phyloP scores from a whole-genome alignment of 352 stramenopile genomes.

The Globisporangium splendens region DNA sequence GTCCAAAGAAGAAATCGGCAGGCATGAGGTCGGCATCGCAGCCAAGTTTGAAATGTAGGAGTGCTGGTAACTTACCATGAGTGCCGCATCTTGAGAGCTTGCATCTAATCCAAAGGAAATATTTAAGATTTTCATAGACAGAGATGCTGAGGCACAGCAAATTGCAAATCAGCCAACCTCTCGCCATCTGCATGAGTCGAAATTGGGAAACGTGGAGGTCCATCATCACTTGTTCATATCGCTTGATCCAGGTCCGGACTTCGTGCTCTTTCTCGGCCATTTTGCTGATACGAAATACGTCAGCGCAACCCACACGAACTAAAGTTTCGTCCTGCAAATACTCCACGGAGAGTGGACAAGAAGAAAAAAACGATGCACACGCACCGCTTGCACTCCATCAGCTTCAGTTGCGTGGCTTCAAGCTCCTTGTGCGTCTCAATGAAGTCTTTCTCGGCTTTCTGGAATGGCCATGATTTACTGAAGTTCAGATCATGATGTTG shows the following conservation, averaged over 20 bases:
- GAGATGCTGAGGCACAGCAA: not conserved
- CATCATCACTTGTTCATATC: constrained; percentile 85
- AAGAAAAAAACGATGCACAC: not conserved
- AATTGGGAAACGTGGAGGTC: constrained; percentile 77
- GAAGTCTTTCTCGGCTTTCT: constrained; percentile 78
- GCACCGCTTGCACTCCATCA: constrained; percentile 66
- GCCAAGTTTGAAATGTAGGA: too few relatives aligned
- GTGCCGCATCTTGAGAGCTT: constrained; percentile 56
- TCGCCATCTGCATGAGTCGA: constrained; percentile 52
- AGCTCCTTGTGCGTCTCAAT: constrained; percentile 59
- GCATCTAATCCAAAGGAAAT: constrained; percentile 30
- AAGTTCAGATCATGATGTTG: not conserved
- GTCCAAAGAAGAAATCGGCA: too few relatives aligned
- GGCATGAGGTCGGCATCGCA: too few relatives aligned
- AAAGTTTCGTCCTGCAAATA: too few relatives aligned
- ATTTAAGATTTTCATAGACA: not conserved
- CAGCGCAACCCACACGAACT: too few relatives aligned
- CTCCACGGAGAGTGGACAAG: too few relatives aligned
- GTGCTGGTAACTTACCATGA: constrained; percentile 31
- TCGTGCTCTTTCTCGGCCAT: constrained; percentile 48
- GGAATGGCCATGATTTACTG: not conserved
- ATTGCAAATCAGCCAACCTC: constrained; percentile 28
- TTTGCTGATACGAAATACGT: constrained; percentile 20
- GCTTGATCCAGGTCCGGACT: constrained; percentile 67
- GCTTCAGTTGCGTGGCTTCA: constrained; percentile 58